phyloP scores from a whole-genome alignment of 805 yeast species.

The Candida parachauliodes region DNA sequence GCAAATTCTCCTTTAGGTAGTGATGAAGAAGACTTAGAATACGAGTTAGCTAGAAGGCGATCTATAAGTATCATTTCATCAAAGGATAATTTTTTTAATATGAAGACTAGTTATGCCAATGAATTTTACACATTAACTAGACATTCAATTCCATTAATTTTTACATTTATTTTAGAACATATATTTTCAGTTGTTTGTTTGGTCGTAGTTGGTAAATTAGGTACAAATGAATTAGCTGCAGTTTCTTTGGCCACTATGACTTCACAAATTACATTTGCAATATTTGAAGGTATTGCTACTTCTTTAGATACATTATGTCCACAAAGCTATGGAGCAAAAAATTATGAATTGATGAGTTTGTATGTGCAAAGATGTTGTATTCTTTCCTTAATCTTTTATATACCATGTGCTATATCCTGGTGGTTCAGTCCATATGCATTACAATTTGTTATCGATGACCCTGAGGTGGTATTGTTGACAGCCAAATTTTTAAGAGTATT shows the following conservation, averaged over 20 bases:
- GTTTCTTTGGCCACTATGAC: constrained; percentile 45
- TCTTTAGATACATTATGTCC: constrained; percentile 44
- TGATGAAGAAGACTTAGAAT: constrained; percentile 4
- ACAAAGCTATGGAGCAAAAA: constrained; percentile 44
- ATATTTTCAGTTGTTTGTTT: constrained; percentile 41
- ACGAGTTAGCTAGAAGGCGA: constrained; percentile 10
- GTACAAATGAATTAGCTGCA: constrained; percentile 43
- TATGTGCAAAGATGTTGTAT: constrained; percentile 38
- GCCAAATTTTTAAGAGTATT: constrained; percentile 31
- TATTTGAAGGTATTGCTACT: constrained; percentile 46
- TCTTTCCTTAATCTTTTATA: constrained; percentile 29
- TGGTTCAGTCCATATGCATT: constrained; percentile 32
- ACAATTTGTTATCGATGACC: constrained; percentile 27
- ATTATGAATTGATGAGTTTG: constrained; percentile 31
- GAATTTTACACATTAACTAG: constrained; percentile 28
- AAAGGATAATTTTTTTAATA: constrained; percentile 29
- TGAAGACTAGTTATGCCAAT: constrained; percentile 22
- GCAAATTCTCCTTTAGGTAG: constrained; percentile 11
- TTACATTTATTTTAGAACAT: constrained; percentile 42
- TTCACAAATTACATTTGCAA: constrained; percentile 41
- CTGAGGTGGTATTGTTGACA: constrained; percentile 33
- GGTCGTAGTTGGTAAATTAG: constrained; percentile 43
- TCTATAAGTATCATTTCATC: constrained; percentile 11
- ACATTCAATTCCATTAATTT: constrained; percentile 37
- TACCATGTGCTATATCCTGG: constrained; percentile 41